These are phyloP conservation scores for Botrytis galanthina DNA, from an alignment of 2,329 filamentous ascomycete genomes.

Conservation along the genomic window DNA sequence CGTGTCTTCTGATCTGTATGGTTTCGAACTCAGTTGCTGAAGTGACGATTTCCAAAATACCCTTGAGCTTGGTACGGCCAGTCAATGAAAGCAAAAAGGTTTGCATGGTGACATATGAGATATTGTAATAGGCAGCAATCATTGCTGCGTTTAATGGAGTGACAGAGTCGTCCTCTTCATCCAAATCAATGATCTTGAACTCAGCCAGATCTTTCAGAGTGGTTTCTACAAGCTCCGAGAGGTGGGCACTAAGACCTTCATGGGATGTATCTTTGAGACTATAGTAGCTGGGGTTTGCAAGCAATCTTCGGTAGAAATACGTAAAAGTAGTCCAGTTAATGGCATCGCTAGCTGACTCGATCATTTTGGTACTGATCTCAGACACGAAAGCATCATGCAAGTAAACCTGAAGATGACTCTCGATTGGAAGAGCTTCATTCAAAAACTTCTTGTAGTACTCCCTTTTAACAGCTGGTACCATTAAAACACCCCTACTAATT, in stretches of 20 bases:
- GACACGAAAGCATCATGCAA: slow-evolving; percentile 95
- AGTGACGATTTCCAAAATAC: slow-evolving; percentile 93
- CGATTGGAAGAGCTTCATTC: slow-evolving; percentile 91
- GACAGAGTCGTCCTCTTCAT: slow-evolving; percentile 89
- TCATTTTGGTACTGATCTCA: slow-evolving; percentile 94
- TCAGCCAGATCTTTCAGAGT: slow-evolving; percentile 88
- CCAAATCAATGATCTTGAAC: slow-evolving; percentile 92
- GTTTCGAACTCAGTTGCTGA: slow-evolving; percentile 95
- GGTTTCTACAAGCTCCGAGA: slow-evolving; percentile 91
- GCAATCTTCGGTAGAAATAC: slow-evolving; percentile 92
- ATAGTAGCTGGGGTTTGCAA: slow-evolving; percentile 97
- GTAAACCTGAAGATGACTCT: slow-evolving; percentile 88
- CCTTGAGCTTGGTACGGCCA: slow-evolving; percentile 89
- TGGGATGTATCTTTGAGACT: slow-evolving; percentile 84
- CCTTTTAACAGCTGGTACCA: slow-evolving; percentile 91
- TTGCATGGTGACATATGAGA: slow-evolving; percentile 99
- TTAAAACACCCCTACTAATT: slow-evolving; percentile 84
- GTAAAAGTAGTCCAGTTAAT: slow-evolving; percentile 99
- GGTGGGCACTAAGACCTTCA: slow-evolving; percentile 87
- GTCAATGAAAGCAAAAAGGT: slow-evolving; percentile 92
- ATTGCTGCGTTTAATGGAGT: slow-evolving; percentile 92
- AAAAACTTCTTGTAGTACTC: slow-evolving; percentile 99
- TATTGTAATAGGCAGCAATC: slow-evolving; percentile 99
- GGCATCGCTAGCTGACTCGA: slow-evolving; percentile 91
- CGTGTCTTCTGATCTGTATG: slow-evolving; percentile 90